Evolutionary conservation across 805 yeast species (phyloP).

Genomic region (Saccharomycopsis fibuligera): DNA sequence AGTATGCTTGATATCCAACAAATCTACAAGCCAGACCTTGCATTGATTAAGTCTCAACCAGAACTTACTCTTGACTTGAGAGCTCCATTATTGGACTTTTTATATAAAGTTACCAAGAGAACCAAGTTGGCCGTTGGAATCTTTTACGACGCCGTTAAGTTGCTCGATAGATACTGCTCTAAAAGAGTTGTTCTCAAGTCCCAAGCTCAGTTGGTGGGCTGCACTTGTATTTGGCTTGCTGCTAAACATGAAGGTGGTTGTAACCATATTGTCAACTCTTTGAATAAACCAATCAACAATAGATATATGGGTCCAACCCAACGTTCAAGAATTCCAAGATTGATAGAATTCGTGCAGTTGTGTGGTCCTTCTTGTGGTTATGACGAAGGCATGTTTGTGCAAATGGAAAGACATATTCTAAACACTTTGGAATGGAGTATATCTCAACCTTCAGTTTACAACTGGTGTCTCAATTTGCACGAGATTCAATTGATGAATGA

Average conservation of each 20-base stretch:
- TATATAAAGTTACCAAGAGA: constrained; percentile 62
- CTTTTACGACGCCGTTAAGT: constrained; percentile 58
- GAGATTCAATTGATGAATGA: constrained; percentile 14
- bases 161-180: constrained; percentile 88
- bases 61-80: constrained; percentile 62
- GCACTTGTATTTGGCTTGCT: constrained; percentile 90
- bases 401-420: constrained; percentile 73
- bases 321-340: constrained; percentile 68
- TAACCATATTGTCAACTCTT: constrained; percentile 54
- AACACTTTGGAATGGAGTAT: constrained; percentile 68
- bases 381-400: constrained; percentile 53
- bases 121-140: constrained; percentile 61
- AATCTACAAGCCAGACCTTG: constrained; percentile 41
- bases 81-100: constrained; percentile 68
- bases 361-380: constrained; percentile 56
- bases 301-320: constrained; percentile 63
- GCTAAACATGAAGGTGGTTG: constrained; percentile 75
- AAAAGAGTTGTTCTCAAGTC: constrained; percentile 76
- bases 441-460: constrained; percentile 52
- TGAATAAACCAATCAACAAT: constrained; percentile 48
- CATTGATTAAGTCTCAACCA: constrained; percentile 80
- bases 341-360: constrained; percentile 61
- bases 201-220: constrained; percentile 84
- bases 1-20: constrained; percentile 24
- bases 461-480: constrained; percentile 36